These are phyloP conservation scores for Blastomyces emzantsi DNA, from an alignment of 2,329 filamentous ascomycete genomes.

Conservation along the genomic window DNA sequence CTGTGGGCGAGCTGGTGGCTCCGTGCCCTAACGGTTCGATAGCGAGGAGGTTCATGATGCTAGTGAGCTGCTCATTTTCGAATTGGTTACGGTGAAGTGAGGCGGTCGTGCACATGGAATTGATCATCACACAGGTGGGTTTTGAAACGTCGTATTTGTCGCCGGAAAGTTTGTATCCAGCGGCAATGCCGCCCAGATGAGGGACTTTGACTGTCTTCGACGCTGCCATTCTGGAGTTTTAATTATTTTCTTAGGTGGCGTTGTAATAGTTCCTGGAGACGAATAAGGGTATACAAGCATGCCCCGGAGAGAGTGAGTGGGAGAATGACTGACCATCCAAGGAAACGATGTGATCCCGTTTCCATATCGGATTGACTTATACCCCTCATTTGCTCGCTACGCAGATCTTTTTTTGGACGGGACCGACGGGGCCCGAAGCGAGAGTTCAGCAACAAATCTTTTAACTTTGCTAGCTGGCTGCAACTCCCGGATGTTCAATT, in stretches of 20 bases:
- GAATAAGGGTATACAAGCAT: not conserved
- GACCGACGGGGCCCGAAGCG: too few relatives aligned
- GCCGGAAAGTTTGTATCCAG: constrained; percentile 40
- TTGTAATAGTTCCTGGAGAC: not conserved
- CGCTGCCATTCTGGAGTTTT: constrained; percentile 9
- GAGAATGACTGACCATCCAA: too few relatives aligned
- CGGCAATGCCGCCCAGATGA: constrained; percentile 44
- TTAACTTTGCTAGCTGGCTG: too few relatives aligned
- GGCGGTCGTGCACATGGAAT: constrained; percentile 44
- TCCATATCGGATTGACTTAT: too few relatives aligned
- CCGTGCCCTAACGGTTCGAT: constrained; percentile 48
- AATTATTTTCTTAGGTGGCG: not conserved
- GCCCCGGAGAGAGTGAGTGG: not conserved
- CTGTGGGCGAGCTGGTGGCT: constrained; percentile 35
- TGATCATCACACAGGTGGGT: constrained; percentile 44
- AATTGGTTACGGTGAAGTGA: constrained; percentile 39
- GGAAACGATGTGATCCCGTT: too few relatives aligned
- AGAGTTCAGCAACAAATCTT: too few relatives aligned
- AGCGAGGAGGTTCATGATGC: constrained; percentile 42
- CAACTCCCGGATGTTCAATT: too few relatives aligned
- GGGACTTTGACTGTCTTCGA: constrained; percentile 36
- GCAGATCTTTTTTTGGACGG: too few relatives aligned
- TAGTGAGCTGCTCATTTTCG: constrained; percentile 27
- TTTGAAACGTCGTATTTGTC: constrained; percentile 41
- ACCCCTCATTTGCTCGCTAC: too few relatives aligned